Percentiles rank a stretch among this genome's conserved stretches.
phyloP scores from a whole-genome alignment of 148 eudicot genomes.

The Vaccinium macrocarpon region DNA sequence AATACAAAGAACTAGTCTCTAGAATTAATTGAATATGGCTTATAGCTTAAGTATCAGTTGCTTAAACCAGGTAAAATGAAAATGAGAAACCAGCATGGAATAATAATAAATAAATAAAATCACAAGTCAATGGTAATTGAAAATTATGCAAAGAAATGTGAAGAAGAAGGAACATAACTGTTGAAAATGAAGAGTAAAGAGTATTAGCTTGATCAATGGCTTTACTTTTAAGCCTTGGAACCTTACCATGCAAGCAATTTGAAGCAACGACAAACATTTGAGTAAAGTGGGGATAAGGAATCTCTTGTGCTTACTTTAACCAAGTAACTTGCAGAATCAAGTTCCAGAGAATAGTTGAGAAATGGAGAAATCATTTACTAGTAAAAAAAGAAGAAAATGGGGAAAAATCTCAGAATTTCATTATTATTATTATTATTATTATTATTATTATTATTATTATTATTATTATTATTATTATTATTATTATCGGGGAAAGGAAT shows the following conservation, averaged over 20 bases:
- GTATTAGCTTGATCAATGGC: background rate
- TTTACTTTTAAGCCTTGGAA: background rate
- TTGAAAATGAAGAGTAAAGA: background rate
- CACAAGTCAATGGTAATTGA: too few relatives aligned
- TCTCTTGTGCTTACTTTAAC: background rate
- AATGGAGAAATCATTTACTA: too few relatives aligned
- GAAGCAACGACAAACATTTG: background rate
- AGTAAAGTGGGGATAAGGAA: constrained; percentile 8
- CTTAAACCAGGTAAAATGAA: too few relatives aligned
- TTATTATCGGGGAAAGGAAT: too few relatives aligned
- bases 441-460: too few relatives aligned
- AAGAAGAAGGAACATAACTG: background rate
- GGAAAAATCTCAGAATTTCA: too few relatives aligned
- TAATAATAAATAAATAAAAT: too few relatives aligned
- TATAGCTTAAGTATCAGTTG: too few relatives aligned
- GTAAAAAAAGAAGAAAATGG: background rate
- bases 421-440: too few relatives aligned
- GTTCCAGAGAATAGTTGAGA: background rate
- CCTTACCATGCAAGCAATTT: background rate
- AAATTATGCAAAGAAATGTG: background rate
- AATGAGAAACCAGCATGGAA: background rate
- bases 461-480: too few relatives aligned
- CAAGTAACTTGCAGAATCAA: background rate
- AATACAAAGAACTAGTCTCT: too few relatives aligned
- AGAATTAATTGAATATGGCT: too few relatives aligned